phyloP scores from a whole-genome alignment of 2,329 filamentous ascomycete genomes.

The Penicillium brasilianum region DNA sequence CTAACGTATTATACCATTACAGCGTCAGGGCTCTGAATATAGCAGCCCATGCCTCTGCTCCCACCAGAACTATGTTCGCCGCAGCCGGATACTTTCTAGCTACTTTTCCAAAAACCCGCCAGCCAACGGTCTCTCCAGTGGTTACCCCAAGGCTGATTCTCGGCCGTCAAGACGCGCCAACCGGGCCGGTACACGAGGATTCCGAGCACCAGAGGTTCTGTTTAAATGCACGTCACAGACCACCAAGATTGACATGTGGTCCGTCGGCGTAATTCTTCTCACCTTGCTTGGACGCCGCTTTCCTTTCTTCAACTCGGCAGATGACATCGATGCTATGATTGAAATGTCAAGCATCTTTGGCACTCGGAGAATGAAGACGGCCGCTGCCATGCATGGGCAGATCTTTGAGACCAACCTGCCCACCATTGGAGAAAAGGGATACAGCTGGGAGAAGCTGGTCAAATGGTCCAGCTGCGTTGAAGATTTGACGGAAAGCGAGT shows the following conservation, averaged over 20 bases:
- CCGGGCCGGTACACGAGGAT: slow-evolving; percentile 90
- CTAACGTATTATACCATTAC: slow-evolving; percentile 16
- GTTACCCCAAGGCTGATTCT: slow-evolving; percentile 88
- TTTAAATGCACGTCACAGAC: slow-evolving; percentile 97
- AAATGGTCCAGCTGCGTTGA: slow-evolving; percentile 89
- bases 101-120: slow-evolving; percentile 61
- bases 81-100: slow-evolving; percentile 59
- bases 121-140: slow-evolving; percentile 56
- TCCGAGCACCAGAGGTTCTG: slow-evolving; percentile 93
- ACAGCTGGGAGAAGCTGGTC: slow-evolving; percentile 89
- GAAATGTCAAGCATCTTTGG: slow-evolving; percentile 97
- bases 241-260: slow-evolving; percentile 96
- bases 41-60: slow-evolving; percentile 73
- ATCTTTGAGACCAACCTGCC: slow-evolving; percentile 93
- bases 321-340: slow-evolving; percentile 96
- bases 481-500: slow-evolving; percentile 56
- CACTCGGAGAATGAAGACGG: slow-evolving; percentile 77
- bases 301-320: slow-evolving; percentile 98
- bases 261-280: slow-evolving; percentile 93
- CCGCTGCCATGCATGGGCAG: slow-evolving; percentile 83
- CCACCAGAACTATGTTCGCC: slow-evolving; percentile 66
- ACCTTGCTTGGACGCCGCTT: slow-evolving; percentile 91
- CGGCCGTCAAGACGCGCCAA: slow-evolving; percentile 89
- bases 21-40: slow-evolving; percentile 61
- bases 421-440: slow-evolving; percentile 83